Conservation (phyloP, 129 eudicot species). For the Centaurea solstitialis region DNA sequence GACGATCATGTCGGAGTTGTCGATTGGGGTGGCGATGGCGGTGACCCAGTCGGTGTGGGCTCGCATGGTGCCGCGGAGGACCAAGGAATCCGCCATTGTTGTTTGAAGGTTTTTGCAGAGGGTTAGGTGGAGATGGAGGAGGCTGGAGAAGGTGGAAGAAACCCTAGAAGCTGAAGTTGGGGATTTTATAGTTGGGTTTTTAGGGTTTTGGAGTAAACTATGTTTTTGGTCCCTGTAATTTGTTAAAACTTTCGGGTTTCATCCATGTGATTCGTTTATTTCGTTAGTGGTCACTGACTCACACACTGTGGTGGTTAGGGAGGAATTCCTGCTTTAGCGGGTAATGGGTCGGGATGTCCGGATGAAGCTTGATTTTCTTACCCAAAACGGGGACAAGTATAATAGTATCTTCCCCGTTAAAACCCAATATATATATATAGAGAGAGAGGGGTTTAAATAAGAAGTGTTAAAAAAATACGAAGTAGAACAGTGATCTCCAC, state of each 20-base stretch:
- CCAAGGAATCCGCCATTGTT: conserved; percentile 55
- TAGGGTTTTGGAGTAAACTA: conserved; percentile 35
- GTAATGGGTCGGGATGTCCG: no score
- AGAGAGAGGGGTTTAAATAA: no score
- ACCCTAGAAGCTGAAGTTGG: conserved; percentile 15
- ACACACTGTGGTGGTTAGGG: not conserved
- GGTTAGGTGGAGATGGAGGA: not conserved
- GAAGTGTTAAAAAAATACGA: no score
- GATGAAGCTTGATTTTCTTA: no score
- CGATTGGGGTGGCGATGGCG: conserved; percentile 72
- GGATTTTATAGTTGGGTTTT: conserved; percentile 20
- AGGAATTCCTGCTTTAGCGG: no score
- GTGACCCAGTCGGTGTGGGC: conserved; percentile 86
- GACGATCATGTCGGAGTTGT: conserved; percentile 56
- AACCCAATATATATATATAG: no score
- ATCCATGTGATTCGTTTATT: not conserved
- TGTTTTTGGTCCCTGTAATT: not conserved
- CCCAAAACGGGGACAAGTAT: no score
- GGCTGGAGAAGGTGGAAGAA: conserved; percentile 18
- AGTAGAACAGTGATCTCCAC: no score
- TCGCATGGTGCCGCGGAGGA: conserved; percentile 67
- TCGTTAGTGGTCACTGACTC: not conserved
- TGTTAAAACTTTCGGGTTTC: not conserved
- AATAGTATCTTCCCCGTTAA: no score
- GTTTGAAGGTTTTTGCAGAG: not conserved